These are phyloP conservation scores for Astragalus glycyphyllos DNA, from an alignment of 306 rosid genomes.

Conservation along the genomic window DNA sequence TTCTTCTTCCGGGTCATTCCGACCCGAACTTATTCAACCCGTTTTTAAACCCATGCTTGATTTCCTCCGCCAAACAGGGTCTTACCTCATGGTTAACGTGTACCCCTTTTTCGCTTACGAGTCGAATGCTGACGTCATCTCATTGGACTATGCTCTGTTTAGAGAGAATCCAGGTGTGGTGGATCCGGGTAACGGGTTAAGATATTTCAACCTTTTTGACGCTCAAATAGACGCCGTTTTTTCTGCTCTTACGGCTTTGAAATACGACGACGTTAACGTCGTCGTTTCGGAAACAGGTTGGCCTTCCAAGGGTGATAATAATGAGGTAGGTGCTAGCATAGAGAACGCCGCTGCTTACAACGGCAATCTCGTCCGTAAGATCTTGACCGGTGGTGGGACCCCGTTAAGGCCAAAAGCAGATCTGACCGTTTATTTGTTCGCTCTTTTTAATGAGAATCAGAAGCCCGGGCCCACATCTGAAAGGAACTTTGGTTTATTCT, in stretches of 20 bases:
- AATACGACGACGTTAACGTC: conserved; percentile 68
- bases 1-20: conserved; percentile 85
- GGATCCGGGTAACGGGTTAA: conserved; percentile 82
- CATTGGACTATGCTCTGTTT: conserved; percentile 84
- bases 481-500: conserved; percentile 85
- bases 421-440: conserved; percentile 88
- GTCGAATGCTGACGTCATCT: conserved; percentile 83
- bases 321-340: conserved; percentile 79
- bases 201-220: conserved; percentile 79
- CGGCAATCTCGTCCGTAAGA: conserved; percentile 84
- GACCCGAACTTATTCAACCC: conserved; percentile 67
- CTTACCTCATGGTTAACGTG: conserved; percentile 88
- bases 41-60: conserved; percentile 79
- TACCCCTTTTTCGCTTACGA: conserved; percentile 96
- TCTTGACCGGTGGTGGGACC: conserved; percentile 75
- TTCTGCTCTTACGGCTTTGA: conserved; percentile 69
- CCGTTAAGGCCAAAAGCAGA: conserved; percentile 80
- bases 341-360: conserved; percentile 91
- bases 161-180: conserved; percentile 78
- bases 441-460: conserved; percentile 83
- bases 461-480: conserved; percentile 87
- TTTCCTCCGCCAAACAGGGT: conserved; percentile 81
- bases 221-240: conserved; percentile 98
- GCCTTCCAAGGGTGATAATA: conserved; percentile 85
- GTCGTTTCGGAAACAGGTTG: conserved; percentile 91